These are phyloP conservation scores for Lichtheimia ornata DNA, from an alignment of 371 early-diverging fungal genomes.

Conservation along the genomic window DNA sequence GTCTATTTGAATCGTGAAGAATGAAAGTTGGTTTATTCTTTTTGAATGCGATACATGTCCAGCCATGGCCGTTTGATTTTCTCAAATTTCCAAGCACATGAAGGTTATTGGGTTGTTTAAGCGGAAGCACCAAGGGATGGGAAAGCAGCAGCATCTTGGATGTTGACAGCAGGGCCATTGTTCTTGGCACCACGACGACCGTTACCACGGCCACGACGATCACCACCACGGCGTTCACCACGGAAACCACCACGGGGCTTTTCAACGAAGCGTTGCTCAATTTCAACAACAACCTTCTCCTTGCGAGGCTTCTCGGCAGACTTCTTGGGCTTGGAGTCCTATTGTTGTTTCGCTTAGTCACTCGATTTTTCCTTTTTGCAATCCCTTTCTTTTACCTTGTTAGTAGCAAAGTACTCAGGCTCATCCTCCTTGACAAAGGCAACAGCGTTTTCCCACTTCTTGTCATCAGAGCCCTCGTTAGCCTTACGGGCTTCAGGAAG, in stretches of 20 bases:
- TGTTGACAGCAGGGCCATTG: conserved; percentile 61
- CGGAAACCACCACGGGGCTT: conserved; percentile 47
- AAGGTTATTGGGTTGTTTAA: conserved; percentile 19
- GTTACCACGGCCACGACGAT: conserved; percentile 37
- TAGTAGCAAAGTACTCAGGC: conserved; percentile 56
- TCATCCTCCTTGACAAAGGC: conserved; percentile 70
- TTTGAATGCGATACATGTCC: conserved; percentile 15
- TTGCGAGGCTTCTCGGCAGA: conserved; percentile 38
- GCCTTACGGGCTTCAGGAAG: conserved; percentile 73
- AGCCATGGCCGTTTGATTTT: conserved; percentile 14
- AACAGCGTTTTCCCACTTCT: conserved; percentile 78
- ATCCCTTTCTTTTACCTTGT: conserved; percentile 55
- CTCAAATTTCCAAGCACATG: conserved; percentile 6
- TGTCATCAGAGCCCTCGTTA: conserved; percentile 79
- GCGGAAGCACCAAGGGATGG: conserved; percentile 68
- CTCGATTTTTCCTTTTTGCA: not conserved
- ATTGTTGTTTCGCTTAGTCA: not conserved
- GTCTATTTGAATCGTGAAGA: conserved; percentile 1
- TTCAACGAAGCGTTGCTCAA: conserved; percentile 53
- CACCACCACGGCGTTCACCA: conserved; percentile 38
- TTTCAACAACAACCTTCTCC: conserved; percentile 61
- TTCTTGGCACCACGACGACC: conserved; percentile 43
- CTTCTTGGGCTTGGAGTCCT: conserved; percentile 54
- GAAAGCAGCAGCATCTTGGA: conserved; percentile 75
- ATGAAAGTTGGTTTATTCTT: conserved; percentile 5